Conservation (phyloP, 2,329 filamentous ascomycete genomes). For the Ophiostoma populinum region DNA sequence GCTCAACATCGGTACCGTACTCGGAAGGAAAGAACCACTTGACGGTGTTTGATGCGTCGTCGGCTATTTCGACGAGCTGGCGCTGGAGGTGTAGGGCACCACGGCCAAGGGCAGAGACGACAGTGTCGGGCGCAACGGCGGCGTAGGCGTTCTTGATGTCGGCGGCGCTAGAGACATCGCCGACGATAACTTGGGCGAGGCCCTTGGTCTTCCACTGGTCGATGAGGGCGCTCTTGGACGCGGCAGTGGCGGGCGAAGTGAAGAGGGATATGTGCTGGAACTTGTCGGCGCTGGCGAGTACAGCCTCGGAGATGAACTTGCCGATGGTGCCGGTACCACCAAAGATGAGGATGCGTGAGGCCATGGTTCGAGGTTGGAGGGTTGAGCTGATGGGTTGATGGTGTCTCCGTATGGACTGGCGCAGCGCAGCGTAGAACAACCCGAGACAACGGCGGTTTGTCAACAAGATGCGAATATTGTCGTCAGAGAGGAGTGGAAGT, state of each 20-base stretch:
- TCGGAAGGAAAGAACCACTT: conserved; percentile 51
- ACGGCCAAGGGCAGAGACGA: conserved; percentile 48
- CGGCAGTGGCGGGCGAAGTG: conserved; percentile 28
- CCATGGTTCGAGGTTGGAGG: too few relatives aligned
- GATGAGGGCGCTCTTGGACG: conserved; percentile 31
- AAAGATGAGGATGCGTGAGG: conserved; percentile 14
- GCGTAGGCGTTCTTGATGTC: conserved; percentile 39
- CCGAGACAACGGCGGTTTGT: too few relatives aligned
- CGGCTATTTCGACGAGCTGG: conserved; percentile 41
- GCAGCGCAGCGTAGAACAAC: too few relatives aligned
- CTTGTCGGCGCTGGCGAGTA: conserved; percentile 16
- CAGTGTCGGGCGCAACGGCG: conserved; percentile 39
- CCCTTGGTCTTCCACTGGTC: conserved; percentile 22
- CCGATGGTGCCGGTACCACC: conserved; percentile 23
- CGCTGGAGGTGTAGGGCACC: conserved; percentile 44
- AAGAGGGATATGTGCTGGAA: conserved; percentile 20
- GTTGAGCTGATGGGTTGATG: too few relatives aligned
- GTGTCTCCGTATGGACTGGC: too few relatives aligned
- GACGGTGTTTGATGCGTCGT: conserved; percentile 29
- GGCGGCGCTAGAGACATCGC: conserved; percentile 31
- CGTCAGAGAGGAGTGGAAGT: conserved; percentile 2
- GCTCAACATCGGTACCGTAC: conserved; percentile 49
- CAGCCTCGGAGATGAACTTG: conserved; percentile 18
- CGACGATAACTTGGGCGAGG: conserved; percentile 36
- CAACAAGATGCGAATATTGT: too few relatives aligned